Percentiles rank a stretch among this genome's conserved stretches.
These are phyloP conservation scores for Silene latifolia DNA, from an alignment of 148 eudicot species.

Conservation along the genomic window DNA sequence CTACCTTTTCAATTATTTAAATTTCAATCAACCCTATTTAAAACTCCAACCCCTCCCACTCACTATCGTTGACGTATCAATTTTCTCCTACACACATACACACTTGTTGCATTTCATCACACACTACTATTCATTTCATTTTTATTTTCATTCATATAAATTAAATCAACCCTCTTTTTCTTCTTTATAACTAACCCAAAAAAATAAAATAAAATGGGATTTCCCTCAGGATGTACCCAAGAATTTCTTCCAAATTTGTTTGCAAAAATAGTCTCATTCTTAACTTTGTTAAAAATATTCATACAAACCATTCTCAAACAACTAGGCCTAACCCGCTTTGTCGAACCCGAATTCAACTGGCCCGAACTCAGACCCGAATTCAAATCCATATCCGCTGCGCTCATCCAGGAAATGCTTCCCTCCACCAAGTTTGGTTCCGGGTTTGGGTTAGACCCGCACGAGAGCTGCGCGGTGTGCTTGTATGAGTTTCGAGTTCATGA, in stretches of 20 bases:
- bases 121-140: too few species aligned
- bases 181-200: not conserved
- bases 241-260: slow-evolving; percentile 54
- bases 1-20: too few species aligned
- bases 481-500: slow-evolving; percentile 48
- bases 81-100: not conserved
- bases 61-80: not conserved
- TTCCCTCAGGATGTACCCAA: slow-evolving; percentile 51
- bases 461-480: slow-evolving; percentile 63
- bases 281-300: slow-evolving; percentile 33
- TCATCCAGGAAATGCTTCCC: slow-evolving; percentile 79
- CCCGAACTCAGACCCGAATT: slow-evolving; percentile 28
- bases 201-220: slow-evolving; percentile 37
- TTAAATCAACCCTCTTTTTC: too few species aligned
- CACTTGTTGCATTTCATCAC: slow-evolving; percentile 1
- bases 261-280: slow-evolving; percentile 37
- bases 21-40: not conserved
- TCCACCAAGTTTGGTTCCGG: slow-evolving; percentile 41
- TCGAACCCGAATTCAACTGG: slow-evolving; percentile 43
- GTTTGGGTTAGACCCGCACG: slow-evolving; percentile 30
- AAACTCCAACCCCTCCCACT: not conserved
- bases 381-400: slow-evolving; percentile 43
- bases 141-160: too few species aligned
- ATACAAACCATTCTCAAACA: slow-evolving; percentile 25
- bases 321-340: slow-evolving; percentile 52